Evolutionary conservation across 306 rosid genomes (phyloP), one percentile per base, ranked within the genome.

Genomic region (Pterocarpus santalinus): DNA sequence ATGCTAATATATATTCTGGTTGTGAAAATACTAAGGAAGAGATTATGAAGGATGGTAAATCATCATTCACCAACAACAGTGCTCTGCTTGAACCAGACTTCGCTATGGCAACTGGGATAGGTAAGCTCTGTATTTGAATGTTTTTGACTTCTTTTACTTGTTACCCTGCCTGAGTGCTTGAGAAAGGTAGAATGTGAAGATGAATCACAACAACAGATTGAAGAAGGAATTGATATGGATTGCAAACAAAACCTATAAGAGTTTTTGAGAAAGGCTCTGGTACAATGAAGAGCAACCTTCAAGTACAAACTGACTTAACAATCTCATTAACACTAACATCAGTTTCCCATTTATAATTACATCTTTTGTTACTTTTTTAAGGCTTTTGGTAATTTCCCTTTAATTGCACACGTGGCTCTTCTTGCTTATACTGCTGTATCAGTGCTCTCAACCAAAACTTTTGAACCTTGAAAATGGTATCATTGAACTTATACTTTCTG

Each of bases 31-130:
- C 89, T 39, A 96, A 90, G 81, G 91, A 88, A 78, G 90, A 86
- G 87, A 83, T 85, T 56, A 69, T 84, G 88, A 94, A 90, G 88
- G 90, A 88, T 56, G 94, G 97, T 39, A 96, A 88, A 84, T 88
- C 92, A 75, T 91, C 92, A 63, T 94, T 85, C 75, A 81, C 86
- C 73, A 90, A 90, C 75, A 88, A 91, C 52, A 66, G 79, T 80
- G 67, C 73, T 51, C 82, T 69, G 66, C 86, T 79, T 75, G 92
- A 87, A 58, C 86, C 90, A 76, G 94, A 92, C 71, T 83, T 84
- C 83, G 90, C 77, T 36, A 68, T 67, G 73, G 91, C 87, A 63
- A 92, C 85, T 83, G 91, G 92, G 69, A 82, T 88, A 57, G 97
- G 95, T 93, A 85, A 75, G 58, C 82, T 61, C 78, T 79, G 43